Evolutionary conservation across 169 alveolate genomes (phyloP).

Genomic region (Cyclospora cayetanensis): DNA sequence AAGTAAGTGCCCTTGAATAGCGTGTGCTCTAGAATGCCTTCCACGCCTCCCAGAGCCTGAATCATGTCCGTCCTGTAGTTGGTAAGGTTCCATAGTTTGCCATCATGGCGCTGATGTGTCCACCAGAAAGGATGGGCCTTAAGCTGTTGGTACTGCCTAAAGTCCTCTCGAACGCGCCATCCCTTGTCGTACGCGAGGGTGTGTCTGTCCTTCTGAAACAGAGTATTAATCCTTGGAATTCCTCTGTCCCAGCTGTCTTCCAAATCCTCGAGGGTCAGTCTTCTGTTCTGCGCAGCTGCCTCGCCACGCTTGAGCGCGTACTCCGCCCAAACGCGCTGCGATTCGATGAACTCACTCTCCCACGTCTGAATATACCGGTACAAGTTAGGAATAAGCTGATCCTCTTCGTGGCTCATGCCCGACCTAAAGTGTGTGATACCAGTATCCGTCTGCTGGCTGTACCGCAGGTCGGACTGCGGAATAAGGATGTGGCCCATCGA

Average conservation of each 20-base stretch:
- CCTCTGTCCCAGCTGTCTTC: conserved; percentile 99
- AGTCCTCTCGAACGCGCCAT: conserved; percentile 99
- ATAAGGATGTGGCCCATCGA: conserved; percentile 99
- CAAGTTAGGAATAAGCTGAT: conserved; percentile 98
- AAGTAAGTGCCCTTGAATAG: conserved; percentile 99
- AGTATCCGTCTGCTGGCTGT: conserved; percentile 96
- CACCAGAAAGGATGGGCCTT: conserved; percentile 99
- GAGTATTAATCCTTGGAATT: conserved; percentile 99
- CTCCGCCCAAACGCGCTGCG: conserved; percentile 99
- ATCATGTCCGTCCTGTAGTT: conserved; percentile 99
- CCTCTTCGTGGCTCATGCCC: conserved; percentile 99
- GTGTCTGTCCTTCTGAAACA: conserved; percentile 99
- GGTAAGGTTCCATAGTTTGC: conserved; percentile 99
- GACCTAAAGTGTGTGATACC: conserved; percentile 99
- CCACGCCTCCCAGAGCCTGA: conserved; percentile 99
- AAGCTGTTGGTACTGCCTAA: conserved; percentile 96
- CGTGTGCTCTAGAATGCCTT: conserved; percentile 99
- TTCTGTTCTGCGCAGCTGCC: conserved; percentile 98
- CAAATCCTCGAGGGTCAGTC: conserved; percentile 98
- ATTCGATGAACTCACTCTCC: conserved; percentile 99
- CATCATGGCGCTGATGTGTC: conserved; percentile 99
- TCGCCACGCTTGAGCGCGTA: conserved; percentile 99
- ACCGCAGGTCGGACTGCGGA: conserved; percentile 99
- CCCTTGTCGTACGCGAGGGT: conserved; percentile 99
- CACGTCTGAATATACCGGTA: conserved; percentile 98